phyloP scores from a whole-genome alignment of 331 rosid species.

The Quercus tomentella region DNA sequence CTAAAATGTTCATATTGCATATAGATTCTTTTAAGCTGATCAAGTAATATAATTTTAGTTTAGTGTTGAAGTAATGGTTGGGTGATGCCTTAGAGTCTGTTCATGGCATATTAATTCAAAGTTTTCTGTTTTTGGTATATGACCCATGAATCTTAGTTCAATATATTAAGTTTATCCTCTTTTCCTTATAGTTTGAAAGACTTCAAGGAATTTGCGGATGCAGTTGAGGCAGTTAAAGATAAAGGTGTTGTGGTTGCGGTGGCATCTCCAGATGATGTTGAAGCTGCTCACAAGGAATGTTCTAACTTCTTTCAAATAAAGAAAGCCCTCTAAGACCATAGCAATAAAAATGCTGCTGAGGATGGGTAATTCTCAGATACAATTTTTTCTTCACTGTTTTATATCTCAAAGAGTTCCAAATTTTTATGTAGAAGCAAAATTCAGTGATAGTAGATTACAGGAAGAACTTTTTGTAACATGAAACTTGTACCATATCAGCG shows the following conservation, averaged over 20 bases:
- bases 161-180: neutral
- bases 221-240: slow-evolving; percentile 68
- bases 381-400: neutral
- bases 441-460: neutral
- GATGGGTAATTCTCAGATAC: neutral
- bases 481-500: neutral
- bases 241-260: slow-evolving; percentile 91
- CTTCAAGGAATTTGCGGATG: slow-evolving; percentile 69
- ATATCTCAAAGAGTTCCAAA: neutral
- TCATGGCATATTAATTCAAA: neutral
- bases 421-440: neutral
- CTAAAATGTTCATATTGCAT: neutral
- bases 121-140: slow-evolving; percentile 4
- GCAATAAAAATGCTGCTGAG: neutral
- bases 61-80: neutral
- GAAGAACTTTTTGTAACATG: neutral
- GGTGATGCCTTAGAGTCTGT: neutral
- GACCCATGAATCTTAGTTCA: neutral
- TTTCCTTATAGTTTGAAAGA: slow-evolving; percentile 65
- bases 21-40: neutral
- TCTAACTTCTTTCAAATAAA: slow-evolving; percentile 73
- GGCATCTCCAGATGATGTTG: slow-evolving; percentile 85
- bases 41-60: no score
- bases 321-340: slow-evolving; percentile 50
- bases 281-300: slow-evolving; percentile 59